Evolutionary conservation across 2,329 filamentous ascomycete species (phyloP).

Genomic region (Juglanconis juglandina): DNA sequence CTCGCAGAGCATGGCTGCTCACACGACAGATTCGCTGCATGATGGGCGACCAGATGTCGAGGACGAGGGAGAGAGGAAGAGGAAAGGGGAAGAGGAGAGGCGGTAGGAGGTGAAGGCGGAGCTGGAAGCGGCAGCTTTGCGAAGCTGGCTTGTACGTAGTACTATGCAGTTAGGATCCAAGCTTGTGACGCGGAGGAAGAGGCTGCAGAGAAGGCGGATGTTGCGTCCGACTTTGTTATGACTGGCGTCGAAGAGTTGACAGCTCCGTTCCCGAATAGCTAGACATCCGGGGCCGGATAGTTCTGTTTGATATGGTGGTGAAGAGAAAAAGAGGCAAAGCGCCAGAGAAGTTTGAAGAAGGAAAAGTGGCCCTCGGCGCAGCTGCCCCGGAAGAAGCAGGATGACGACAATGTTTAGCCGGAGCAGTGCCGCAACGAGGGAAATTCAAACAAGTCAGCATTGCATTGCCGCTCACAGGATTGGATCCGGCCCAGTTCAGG

Average conservation of each 20-base stretch:
- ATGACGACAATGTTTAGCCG: conserved; percentile 9
- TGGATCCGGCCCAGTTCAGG: neutral
- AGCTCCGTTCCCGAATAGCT: conserved; percentile 8
- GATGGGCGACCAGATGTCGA: conserved; percentile 2
- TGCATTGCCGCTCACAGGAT: neutral
- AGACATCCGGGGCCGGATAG: conserved; percentile 15
- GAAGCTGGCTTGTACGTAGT: conserved; percentile 2
- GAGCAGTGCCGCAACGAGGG: neutral
- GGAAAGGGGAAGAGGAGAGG: neutral
- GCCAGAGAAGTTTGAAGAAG: neutral
- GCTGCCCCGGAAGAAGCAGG: neutral
- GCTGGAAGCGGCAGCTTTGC: conserved; percentile 2
- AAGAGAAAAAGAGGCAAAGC: neutral
- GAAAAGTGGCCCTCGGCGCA: neutral
- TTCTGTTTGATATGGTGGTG: neutral
- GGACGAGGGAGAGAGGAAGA: too few relatives aligned
- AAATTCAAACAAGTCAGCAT: neutral
- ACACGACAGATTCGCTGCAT: conserved; percentile 19
- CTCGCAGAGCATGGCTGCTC: conserved; percentile 26
- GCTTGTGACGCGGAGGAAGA: neutral
- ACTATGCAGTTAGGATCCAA: conserved; percentile 8
- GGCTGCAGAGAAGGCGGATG: neutral
- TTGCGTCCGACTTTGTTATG: conserved; percentile 8
- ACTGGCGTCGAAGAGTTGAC: conserved; percentile 1
- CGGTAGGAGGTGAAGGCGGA: neutral